A percentile compares a stretch with the other conserved stretches of the same genome.
These are phyloP conservation scores for Neurospora tetrasperma DNA, from an alignment of 495 filamentous ascomycete genomes.

Conservation along the genomic window DNA sequence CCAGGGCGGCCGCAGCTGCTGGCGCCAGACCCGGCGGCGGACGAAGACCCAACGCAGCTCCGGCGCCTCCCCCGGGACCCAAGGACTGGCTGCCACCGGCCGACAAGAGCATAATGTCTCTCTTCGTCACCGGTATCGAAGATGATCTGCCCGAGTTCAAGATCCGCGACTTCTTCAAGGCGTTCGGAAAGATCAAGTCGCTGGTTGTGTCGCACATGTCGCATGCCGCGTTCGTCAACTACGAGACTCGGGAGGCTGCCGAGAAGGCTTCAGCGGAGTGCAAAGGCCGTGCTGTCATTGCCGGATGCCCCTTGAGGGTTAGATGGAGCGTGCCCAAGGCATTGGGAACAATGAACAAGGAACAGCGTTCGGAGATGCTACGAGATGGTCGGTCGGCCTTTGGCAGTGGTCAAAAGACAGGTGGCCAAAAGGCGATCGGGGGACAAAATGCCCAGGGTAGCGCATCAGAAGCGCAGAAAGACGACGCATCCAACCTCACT, in stretches of 20 bases:
- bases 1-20: constrained; percentile 38
- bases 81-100: constrained; percentile 75
- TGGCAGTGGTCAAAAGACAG: constrained; percentile 25
- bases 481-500: constrained; percentile 40
- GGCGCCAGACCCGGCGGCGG: constrained; percentile 38
- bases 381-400: constrained; percentile 57
- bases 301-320: constrained; percentile 77
- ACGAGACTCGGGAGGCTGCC: constrained; percentile 66
- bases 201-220: constrained; percentile 92
- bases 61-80: constrained; percentile 63
- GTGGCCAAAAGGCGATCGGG: constrained; percentile 25
- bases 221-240: constrained; percentile 95
- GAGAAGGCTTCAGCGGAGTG: constrained; percentile 76
- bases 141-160: constrained; percentile 91
- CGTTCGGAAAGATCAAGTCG: constrained; percentile 78
- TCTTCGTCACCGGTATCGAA: constrained; percentile 92
- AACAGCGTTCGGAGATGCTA: constrained; percentile 64
- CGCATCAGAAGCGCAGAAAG: constrained; percentile 12
- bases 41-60: constrained; percentile 48
- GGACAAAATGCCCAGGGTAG: constrained; percentile 14
- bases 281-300: constrained; percentile 75
- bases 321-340: constrained; percentile 89
- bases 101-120: constrained; percentile 74
- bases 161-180: constrained; percentile 78
- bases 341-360: constrained; percentile 77